Conservation (phyloP, 108 stramenopile genomes). For the Cyclotella kingstonii region DNA sequence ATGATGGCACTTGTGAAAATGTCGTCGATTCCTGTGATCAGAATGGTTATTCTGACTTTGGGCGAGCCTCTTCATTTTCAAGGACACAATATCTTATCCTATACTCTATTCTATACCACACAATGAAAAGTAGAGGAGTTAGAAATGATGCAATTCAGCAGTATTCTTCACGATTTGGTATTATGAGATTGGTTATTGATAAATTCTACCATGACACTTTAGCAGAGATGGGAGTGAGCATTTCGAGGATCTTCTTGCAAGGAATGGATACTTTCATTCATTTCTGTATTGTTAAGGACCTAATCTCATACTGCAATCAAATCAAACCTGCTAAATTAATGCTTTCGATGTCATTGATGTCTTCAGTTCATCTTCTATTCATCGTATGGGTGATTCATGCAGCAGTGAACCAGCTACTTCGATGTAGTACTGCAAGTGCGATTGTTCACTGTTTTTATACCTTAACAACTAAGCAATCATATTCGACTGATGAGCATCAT, state of each 20-base stretch:
- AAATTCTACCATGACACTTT: slow-evolving; percentile 42
- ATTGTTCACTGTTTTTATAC: slow-evolving; percentile 43
- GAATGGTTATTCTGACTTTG: too few species aligned
- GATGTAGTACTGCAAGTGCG: slow-evolving; percentile 52
- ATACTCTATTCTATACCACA: slow-evolving; percentile 50
- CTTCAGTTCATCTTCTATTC: slow-evolving; percentile 35
- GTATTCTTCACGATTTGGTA: slow-evolving; percentile 42
- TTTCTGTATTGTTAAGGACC: slow-evolving; percentile 39
- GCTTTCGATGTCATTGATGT: background rate
- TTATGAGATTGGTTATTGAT: slow-evolving; percentile 55
- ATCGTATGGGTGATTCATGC: slow-evolving; percentile 53
- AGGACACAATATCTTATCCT: slow-evolving; percentile 48
- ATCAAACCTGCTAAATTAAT: background rate
- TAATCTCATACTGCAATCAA: too few species aligned
- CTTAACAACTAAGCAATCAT: slow-evolving; percentile 7
- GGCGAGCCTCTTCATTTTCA: slow-evolving; percentile 8
- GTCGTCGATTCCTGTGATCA: too few species aligned
- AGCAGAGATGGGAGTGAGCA: slow-evolving; percentile 14
- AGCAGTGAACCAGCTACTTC: slow-evolving; percentile 50
- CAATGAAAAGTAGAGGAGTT: slow-evolving; percentile 51
- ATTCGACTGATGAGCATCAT: background rate
- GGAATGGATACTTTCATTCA: slow-evolving; percentile 50
- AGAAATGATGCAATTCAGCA: slow-evolving; percentile 39
- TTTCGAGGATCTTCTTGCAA: slow-evolving; percentile 44
- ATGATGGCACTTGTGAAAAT: background rate